Evolutionary conservation across 306 rosid genomes (phyloP).

Genomic region (Phaseolus lunatus): DNA sequence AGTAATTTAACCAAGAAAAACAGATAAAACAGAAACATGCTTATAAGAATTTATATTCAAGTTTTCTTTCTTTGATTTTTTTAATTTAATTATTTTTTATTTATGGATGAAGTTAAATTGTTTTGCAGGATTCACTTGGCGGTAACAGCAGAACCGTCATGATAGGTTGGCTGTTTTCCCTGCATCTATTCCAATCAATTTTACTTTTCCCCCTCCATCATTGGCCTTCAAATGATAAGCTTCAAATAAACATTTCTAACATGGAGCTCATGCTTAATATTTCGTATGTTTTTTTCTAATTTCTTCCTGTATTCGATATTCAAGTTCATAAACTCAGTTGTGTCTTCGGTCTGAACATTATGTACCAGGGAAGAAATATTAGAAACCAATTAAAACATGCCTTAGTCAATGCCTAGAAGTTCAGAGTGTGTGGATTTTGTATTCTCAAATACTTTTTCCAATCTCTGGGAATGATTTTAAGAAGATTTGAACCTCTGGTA

Average conservation of each 20-base stretch:
- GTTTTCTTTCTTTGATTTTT: constrained; percentile 29
- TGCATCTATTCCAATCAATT: constrained; percentile 4
- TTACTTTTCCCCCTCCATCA: background rate
- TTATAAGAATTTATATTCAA: constrained; percentile 12
- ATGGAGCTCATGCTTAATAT: constrained; percentile 19
- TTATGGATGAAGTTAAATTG: constrained; percentile 38
- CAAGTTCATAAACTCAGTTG: constrained; percentile 25
- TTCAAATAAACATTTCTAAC: constrained; percentile 19
- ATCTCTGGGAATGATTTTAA: constrained; percentile 20
- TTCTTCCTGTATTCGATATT: constrained; percentile 20
- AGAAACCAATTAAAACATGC: constrained; percentile 38
- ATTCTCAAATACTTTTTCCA: background rate
- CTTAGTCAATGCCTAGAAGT: constrained; percentile 1
- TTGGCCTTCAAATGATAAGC: constrained; percentile 35
- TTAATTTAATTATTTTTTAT: background rate
- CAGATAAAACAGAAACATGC: constrained; percentile 24
- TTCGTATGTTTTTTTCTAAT: background rate
- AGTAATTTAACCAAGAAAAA: background rate
- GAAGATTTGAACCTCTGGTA: constrained; percentile 31
- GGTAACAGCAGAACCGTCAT: constrained; percentile 98
- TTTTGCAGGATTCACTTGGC: constrained; percentile 95
- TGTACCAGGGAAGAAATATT: constrained; percentile 12
- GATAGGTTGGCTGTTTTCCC: constrained; percentile 73
- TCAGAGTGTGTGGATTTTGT: constrained; percentile 14
- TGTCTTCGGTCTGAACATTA: constrained; percentile 15